Percentiles rank a stretch among this genome's conserved stretches.
Conservation (phyloP, 495 filamentous ascomycete species). For the Aspergillus conjunctus region DNA sequence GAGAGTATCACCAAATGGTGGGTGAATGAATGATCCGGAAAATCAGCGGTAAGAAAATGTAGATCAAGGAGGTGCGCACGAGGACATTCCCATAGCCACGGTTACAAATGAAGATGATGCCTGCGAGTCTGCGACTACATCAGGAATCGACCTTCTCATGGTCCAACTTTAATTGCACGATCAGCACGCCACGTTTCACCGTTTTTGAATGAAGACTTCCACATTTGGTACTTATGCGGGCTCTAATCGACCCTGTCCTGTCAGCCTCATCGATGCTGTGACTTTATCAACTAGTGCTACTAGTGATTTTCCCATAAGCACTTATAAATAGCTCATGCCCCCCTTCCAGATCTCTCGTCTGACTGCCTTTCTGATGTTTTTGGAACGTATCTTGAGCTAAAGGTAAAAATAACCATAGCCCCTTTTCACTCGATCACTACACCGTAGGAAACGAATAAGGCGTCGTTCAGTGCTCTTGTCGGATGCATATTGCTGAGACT, state of each 20-base stretch:
- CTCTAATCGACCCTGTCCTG: conserved; percentile 5
- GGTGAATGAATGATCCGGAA: neutral
- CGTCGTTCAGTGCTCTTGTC: too few species aligned
- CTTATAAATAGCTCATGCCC: neutral
- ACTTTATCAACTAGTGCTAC: neutral
- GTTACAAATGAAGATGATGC: neutral
- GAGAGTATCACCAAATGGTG: neutral
- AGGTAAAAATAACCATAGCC: neutral
- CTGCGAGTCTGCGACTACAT: neutral
- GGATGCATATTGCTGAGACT: neutral
- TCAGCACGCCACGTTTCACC: conserved; percentile 25
- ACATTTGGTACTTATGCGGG: neutral
- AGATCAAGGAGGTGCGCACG: conserved; percentile 4
- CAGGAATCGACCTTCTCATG: neutral
- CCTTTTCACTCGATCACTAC: too few species aligned
- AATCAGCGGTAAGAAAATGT: conserved; percentile 5
- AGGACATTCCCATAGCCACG: conserved; percentile 7
- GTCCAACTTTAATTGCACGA: conserved; percentile 15
- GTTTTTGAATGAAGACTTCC: conserved; percentile 12
- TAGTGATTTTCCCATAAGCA: neutral
- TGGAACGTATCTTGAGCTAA: too few species aligned
- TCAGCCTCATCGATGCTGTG: conserved; percentile 17
- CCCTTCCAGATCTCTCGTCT: neutral
- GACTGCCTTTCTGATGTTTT: too few species aligned
- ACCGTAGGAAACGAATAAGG: too few species aligned